These are phyloP conservation scores for Kluyveromyces marxianus DNA, from an alignment of 1,139 yeast genomes.

Conservation along the genomic window DNA sequence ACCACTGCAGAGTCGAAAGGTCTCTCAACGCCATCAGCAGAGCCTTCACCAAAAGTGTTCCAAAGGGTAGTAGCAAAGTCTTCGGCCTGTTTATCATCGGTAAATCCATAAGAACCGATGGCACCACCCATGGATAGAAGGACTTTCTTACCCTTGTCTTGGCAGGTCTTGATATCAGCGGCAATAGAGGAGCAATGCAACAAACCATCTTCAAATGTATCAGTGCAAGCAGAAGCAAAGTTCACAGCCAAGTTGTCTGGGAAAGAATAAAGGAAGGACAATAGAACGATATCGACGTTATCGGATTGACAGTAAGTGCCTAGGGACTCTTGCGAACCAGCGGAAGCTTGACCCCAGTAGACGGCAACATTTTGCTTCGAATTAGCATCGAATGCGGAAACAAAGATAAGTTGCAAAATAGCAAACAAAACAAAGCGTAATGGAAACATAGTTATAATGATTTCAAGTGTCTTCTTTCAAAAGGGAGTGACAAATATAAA, in stretches of 20 bases:
- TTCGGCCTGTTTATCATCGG: conserved; percentile 53
- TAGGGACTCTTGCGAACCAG: conserved; percentile 61
- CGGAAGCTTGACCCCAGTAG: conserved; percentile 90
- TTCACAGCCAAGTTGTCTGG: conserved; percentile 50
- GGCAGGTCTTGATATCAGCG: conserved; percentile 78
- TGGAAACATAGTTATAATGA: background rate
- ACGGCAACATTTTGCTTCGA: conserved; percentile 59
- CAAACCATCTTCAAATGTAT: conserved; percentile 46
- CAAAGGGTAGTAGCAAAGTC: conserved; percentile 70
- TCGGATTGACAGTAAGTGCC: conserved; percentile 61
- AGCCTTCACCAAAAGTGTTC: conserved; percentile 81
- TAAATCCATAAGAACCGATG: conserved; percentile 69
- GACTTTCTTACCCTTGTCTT: conserved; percentile 65
- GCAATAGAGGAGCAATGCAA: conserved; percentile 59
- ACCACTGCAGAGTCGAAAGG: conserved; percentile 69
- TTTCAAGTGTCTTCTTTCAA: background rate
- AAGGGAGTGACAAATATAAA: too few species aligned
- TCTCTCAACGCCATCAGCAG: conserved; percentile 40
- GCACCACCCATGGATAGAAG: conserved; percentile 87
- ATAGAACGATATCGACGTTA: conserved; percentile 61
- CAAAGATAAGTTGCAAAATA: conserved; percentile 4
- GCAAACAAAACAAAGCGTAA: background rate
- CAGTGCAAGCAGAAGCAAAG: conserved; percentile 62
- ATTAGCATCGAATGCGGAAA: conserved; percentile 37
- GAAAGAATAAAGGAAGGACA: conserved; percentile 63